A percentile compares a stretch with the other conserved stretches of the same genome.
phyloP scores from a whole-genome alignment of 139 green algal species.

The Asterochloris erici region DNA sequence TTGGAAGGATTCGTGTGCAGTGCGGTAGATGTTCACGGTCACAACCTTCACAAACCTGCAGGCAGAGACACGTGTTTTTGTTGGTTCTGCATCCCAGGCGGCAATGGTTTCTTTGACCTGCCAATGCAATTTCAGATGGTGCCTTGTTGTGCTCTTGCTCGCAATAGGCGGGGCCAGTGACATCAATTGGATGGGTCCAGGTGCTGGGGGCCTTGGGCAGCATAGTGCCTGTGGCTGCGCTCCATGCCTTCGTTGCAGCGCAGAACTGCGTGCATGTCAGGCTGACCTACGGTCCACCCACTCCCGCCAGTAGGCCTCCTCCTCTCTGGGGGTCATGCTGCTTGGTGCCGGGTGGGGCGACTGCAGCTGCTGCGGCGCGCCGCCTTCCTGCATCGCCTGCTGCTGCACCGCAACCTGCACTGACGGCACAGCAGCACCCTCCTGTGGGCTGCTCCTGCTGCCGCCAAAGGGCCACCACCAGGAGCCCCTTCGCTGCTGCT shows the following conservation, averaged over 20 bases:
- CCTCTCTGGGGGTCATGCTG: background rate
- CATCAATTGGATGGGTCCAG: no score
- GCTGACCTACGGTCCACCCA: background rate
- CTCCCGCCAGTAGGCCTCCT: slow-evolving; percentile 9
- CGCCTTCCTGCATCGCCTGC: background rate
- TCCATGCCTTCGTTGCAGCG: no score
- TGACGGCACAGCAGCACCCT: background rate
- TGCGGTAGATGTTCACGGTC: slow-evolving; percentile 98
- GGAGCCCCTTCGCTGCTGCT: background rate
- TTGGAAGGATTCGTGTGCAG: slow-evolving; percentile 63
- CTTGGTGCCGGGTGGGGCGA: background rate
- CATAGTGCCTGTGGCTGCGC: no score
- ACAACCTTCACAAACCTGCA: slow-evolving; percentile 75
- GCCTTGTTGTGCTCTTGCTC: no score
- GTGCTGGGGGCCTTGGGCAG: no score
- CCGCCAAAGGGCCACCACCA: slow-evolving; percentile 1
- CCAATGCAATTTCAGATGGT: background rate
- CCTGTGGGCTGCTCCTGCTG: background rate
- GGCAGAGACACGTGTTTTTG: background rate
- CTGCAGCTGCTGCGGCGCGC: background rate
- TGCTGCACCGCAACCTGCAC: background rate
- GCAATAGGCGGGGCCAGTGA: no score
- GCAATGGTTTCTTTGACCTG: background rate
- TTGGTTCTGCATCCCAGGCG: background rate
- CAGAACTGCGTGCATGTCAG: no score